Percentiles rank a stretch among this genome's conserved stretches.
phyloP scores from a whole-genome alignment of 805 yeast genomes.

The Wickerhamiella parazyma region DNA sequence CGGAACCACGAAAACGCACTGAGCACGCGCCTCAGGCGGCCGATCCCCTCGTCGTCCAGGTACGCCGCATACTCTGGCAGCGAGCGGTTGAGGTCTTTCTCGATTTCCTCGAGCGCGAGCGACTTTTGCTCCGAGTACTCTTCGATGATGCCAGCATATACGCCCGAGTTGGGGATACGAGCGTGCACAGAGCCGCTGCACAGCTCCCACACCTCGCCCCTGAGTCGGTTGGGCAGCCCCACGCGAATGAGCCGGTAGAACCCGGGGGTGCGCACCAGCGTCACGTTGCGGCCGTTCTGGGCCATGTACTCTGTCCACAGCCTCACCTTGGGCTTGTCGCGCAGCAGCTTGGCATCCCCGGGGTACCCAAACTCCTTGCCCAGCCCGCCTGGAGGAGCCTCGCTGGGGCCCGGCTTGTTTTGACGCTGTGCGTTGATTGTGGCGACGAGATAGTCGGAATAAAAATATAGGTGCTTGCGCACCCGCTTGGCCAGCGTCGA shows the following conservation, averaged over 20 bases:
- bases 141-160: slow-evolving; percentile 44
- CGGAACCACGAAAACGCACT: slow-evolving; percentile 95
- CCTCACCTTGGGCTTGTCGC: slow-evolving; percentile 76
- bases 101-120: slow-evolving; percentile 88
- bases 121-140: slow-evolving; percentile 54
- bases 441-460: slow-evolving; percentile 64
- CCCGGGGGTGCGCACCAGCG: slow-evolving; percentile 56
- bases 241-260: slow-evolving; percentile 76
- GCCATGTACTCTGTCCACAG: slow-evolving; percentile 88
- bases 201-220: slow-evolving; percentile 96
- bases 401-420: slow-evolving; percentile 9
- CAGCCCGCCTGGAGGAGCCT: slow-evolving; percentile 65
- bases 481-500: slow-evolving; percentile 42
- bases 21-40: slow-evolving; percentile 68
- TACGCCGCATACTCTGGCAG: slow-evolving; percentile 94
- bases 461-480: slow-evolving; percentile 56
- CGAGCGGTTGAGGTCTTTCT: slow-evolving; percentile 87
- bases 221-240: slow-evolving; percentile 82
- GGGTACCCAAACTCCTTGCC: slow-evolving; percentile 81
- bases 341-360: slow-evolving; percentile 63
- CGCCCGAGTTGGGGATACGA: slow-evolving; percentile 47
- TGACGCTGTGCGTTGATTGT: slow-evolving; percentile 2
- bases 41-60: slow-evolving; percentile 75
- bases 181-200: slow-evolving; percentile 73
- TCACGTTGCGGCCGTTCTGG: slow-evolving; percentile 71